Evolutionary conservation across 23 red algal genomes (phyloP).

Genomic region (Gracilariopsis chorda): DNA sequence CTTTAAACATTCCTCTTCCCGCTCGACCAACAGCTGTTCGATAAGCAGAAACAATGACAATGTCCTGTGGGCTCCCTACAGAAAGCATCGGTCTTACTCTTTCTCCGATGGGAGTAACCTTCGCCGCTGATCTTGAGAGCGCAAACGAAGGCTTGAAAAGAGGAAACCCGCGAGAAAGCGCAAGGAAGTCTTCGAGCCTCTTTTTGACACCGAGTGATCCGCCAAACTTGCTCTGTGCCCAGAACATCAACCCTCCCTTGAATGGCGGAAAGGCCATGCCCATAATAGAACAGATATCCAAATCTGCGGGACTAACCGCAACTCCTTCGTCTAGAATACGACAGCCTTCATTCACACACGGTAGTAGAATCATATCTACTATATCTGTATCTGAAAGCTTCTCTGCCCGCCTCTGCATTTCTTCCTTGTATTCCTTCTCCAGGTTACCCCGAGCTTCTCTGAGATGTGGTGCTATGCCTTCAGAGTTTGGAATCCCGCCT

Average conservation of each 20-base stretch:
- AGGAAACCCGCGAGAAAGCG: conserved; percentile 53
- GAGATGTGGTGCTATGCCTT: conserved; percentile 61
- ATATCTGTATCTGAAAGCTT: conserved; percentile 65
- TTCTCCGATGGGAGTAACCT: conserved; percentile 22
- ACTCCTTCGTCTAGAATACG: conserved; percentile 92
- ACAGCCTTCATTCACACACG: conserved; percentile 93
- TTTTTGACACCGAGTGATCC: conserved; percentile 65
- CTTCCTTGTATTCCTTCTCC: not conserved
- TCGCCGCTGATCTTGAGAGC: conserved; percentile 61
- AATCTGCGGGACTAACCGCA: conserved; percentile 49
- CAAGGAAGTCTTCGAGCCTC: conserved; percentile 55
- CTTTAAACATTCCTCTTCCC: conserved; percentile 87
- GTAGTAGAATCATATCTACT: conserved; percentile 88
- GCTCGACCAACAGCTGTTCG: conserved; percentile 93
- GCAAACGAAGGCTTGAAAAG: conserved; percentile 93
- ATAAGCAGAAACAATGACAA: conserved; percentile 91
- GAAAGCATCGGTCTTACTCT: conserved; percentile 60
- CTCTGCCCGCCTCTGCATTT: not conserved
- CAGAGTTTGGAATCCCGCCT: conserved; percentile 48
- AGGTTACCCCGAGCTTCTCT: conserved; percentile 26
- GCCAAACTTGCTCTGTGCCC: conserved; percentile 82
- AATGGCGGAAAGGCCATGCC: conserved; percentile 94
- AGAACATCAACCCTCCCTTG: conserved; percentile 91
- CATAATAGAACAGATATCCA: conserved; percentile 85
- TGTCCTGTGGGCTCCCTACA: conserved; percentile 69